Percentiles rank a stretch among this genome's conserved stretches.
Evolutionary conservation across 768 basidiomycete genomes (phyloP).

Genomic region (Suillus subalutaceus): DNA sequence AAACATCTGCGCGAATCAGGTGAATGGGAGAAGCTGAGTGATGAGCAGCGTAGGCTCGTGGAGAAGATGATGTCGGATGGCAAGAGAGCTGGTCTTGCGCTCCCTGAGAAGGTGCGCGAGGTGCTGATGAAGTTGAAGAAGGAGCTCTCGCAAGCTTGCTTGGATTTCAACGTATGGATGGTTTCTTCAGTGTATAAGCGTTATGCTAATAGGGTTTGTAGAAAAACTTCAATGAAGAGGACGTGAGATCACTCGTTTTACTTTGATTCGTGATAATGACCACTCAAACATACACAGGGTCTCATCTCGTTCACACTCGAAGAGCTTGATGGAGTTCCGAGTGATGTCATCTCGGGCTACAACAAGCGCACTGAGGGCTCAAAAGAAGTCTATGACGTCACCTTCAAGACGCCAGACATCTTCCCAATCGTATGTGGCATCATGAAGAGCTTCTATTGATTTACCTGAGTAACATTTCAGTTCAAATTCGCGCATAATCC

Average conservation of each 20-base stretch:
- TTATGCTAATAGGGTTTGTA: conserved; percentile 25
- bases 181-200: background rate
- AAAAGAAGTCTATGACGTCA: conserved; percentile 68
- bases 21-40: conserved; percentile 58
- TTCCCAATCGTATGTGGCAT: conserved; percentile 63
- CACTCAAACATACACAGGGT: conserved; percentile 41
- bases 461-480: conserved; percentile 37
- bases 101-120: conserved; percentile 66
- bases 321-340: conserved; percentile 80
- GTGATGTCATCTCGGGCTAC: conserved; percentile 79
- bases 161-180: conserved; percentile 71
- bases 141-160: conserved; percentile 70
- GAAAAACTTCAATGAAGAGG: conserved; percentile 93
- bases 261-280: conserved; percentile 4
- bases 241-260: conserved; percentile 42
- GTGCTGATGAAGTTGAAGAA: conserved; percentile 69
- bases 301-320: conserved; percentile 65
- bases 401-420: conserved; percentile 83
- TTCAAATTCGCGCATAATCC: conserved; percentile 81
- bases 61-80: conserved; percentile 83
- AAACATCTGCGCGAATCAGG: conserved; percentile 67
- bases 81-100: conserved; percentile 74
- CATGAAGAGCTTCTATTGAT: background rate
- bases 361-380: conserved; percentile 61
- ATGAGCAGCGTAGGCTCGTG: conserved; percentile 74